Percentiles rank a stretch among this genome's conserved stretches.
Evolutionary conservation across 441 rosid species (phyloP).

Genomic region (Populus hybrid): DNA sequence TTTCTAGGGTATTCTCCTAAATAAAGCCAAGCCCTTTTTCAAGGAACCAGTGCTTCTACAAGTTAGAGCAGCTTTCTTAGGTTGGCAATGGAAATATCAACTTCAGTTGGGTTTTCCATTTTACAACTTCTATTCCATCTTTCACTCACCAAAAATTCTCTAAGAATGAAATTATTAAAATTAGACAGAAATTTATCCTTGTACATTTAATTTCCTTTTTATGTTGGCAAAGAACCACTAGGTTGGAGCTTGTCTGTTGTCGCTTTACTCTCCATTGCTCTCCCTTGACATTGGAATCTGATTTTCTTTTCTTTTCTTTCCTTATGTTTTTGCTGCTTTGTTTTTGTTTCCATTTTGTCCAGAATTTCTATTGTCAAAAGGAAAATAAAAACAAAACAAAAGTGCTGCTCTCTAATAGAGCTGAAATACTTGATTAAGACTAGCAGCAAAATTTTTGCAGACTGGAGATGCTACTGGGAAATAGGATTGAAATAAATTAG

Average conservation of each 20-base stretch:
- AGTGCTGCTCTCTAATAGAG: neutral
- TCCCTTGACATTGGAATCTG: neutral
- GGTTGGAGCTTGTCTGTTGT: neutral
- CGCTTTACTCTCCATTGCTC: neutral
- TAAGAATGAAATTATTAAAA: neutral
- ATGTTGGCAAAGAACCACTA: neutral
- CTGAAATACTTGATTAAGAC: neutral
- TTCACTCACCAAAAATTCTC: neutral
- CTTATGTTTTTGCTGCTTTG: slow-evolving; percentile 8
- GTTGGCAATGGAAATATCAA: neutral
- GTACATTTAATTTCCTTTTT: neutral
- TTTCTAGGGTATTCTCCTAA: neutral
- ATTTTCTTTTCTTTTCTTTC: neutral
- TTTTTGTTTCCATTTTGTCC: slow-evolving; percentile 25
- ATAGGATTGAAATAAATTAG: neutral
- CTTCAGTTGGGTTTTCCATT: neutral
- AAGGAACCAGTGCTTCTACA: neutral
- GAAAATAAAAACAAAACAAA: neutral
- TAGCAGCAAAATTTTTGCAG: neutral
- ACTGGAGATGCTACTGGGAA: neutral
- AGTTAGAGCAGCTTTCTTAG: neutral
- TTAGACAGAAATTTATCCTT: neutral
- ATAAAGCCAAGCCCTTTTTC: neutral
- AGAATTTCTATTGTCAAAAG: neutral
- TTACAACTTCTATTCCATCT: neutral